A percentile compares a stretch with the other conserved stretches of the same genome.
Evolutionary conservation across 495 filamentous ascomycete species (phyloP).

Genomic region (Zalerion maritima): DNA sequence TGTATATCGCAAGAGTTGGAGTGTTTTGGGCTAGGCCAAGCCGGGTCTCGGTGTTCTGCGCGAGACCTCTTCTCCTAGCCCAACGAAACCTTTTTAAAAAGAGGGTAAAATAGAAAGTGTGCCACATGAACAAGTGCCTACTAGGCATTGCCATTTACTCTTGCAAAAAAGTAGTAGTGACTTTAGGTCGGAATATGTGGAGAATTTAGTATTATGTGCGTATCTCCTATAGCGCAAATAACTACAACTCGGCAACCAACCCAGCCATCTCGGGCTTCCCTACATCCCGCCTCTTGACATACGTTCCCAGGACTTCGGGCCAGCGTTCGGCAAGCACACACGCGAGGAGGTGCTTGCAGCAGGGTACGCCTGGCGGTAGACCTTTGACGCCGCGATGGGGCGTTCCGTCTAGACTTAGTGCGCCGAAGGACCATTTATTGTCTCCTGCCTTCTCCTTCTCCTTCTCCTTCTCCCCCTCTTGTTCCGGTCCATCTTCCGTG

Average conservation of each 20-base stretch:
- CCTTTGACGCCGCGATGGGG: conserved; percentile 12
- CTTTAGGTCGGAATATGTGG: too few species aligned
- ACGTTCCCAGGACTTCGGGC: conserved; percentile 34
- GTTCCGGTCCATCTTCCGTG: neutral
- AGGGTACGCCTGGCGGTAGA: conserved; percentile 37
- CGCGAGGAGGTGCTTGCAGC: conserved; percentile 84
- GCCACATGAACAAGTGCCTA: too few species aligned
- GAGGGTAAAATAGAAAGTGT: too few species aligned
- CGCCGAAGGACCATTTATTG: conserved; percentile 24
- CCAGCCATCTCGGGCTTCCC: conserved; percentile 59
- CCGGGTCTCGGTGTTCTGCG: too few species aligned
- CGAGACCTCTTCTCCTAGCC: too few species aligned
- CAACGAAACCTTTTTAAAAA: too few species aligned
- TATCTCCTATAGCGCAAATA: too few species aligned
- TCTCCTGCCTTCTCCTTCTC: conserved; percentile 1
- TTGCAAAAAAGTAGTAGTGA: neutral
- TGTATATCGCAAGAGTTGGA: too few species aligned
- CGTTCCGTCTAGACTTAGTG: conserved; percentile 16
- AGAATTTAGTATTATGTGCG: too few species aligned
- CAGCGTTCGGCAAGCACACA: conserved; percentile 64
- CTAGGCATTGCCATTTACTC: too few species aligned
- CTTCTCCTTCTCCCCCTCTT: neutral
- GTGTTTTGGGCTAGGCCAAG: too few species aligned
- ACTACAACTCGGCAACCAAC: conserved; percentile 50
- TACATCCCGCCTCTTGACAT: conserved; percentile 38